Percentiles rank a stretch among this genome's conserved stretches.
Evolutionary conservation across 2,329 filamentous ascomycete species (phyloP).

Genomic region (Ramichloridium luteum): DNA sequence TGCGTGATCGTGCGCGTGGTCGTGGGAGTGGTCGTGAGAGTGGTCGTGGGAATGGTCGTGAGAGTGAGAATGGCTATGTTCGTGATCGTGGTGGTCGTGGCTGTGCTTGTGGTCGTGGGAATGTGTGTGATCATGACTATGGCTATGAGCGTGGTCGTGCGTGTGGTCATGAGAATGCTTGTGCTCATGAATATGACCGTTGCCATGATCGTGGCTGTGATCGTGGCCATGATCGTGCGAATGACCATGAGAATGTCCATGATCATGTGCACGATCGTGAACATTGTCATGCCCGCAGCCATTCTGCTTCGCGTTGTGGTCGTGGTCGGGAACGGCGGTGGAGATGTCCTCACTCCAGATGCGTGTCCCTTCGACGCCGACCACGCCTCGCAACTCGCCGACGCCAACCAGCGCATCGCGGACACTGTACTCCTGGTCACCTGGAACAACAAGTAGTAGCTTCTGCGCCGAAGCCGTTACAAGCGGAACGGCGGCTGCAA

Average conservation of each 20-base stretch:
- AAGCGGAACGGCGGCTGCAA: slow-evolving; percentile 79
- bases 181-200: no score
- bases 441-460: slow-evolving; percentile 68
- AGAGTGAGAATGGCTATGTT: slow-evolving; percentile 1
- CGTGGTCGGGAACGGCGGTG: not conserved
- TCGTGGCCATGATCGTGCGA: slow-evolving; percentile 14
- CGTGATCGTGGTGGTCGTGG: slow-evolving; percentile 20
- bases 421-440: slow-evolving; percentile 72
- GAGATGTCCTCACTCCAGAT: slow-evolving; percentile 91
- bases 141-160: not conserved
- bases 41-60: not conserved
- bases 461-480: slow-evolving; percentile 74
- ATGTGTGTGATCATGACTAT: no score
- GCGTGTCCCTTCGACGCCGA: slow-evolving; percentile 72
- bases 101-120: not conserved
- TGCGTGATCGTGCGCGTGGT: slow-evolving; percentile 1
- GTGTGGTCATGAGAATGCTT: slow-evolving; percentile 2
- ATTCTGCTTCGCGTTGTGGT: slow-evolving; percentile 8
- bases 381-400: slow-evolving; percentile 68
- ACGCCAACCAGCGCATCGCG: slow-evolving; percentile 78
- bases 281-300: slow-evolving; percentile 27
- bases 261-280: slow-evolving; percentile 21
- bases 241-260: slow-evolving; percentile 18
- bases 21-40: slow-evolving; percentile 4
- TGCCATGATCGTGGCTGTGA: no score